A percentile compares a stretch with the other conserved stretches of the same genome.
Evolutionary conservation across 257 asterid species (phyloP).

Genomic region (Solanum gracilifrons): DNA sequence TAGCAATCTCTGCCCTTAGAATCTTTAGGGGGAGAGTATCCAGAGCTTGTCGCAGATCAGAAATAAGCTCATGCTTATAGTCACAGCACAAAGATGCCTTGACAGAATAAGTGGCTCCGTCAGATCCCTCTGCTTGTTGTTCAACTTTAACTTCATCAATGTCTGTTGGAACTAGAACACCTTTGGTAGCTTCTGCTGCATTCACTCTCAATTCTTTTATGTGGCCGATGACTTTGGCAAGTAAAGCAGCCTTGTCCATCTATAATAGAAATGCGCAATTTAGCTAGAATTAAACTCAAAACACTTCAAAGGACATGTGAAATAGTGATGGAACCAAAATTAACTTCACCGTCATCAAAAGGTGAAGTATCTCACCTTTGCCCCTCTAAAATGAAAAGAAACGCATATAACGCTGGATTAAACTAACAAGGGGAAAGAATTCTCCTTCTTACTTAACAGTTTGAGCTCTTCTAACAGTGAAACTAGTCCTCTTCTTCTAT

Average conservation of each 20-base stretch:
- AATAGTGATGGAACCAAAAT: neutral
- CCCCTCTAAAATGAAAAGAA: neutral
- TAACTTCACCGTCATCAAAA: neutral
- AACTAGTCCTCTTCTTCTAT: neutral
- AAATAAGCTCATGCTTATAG: slow-evolving; percentile 53
- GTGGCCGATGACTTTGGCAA: slow-evolving; percentile 57
- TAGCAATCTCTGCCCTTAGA: slow-evolving; percentile 62
- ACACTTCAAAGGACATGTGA: neutral
- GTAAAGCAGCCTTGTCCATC: slow-evolving; percentile 90
- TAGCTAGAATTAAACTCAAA: neutral
- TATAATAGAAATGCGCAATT: neutral
- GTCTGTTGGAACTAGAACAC: slow-evolving; percentile 59
- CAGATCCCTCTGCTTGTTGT: slow-evolving; percentile 23
- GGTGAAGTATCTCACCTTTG: neutral
- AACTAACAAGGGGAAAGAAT: neutral
- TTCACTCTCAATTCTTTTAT: slow-evolving; percentile 37
- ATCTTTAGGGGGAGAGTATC: slow-evolving; percentile 52
- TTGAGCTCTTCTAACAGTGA: neutral
- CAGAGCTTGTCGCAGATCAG: slow-evolving; percentile 47
- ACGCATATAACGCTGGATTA: neutral
- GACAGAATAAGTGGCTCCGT: slow-evolving; percentile 25
- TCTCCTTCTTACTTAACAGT: neutral
- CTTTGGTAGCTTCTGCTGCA: slow-evolving; percentile 44
- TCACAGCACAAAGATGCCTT: slow-evolving; percentile 73
- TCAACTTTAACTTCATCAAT: slow-evolving; percentile 58